Conservation (phyloP, 768 basidiomycete species). For the Podaxis sp. region DNA sequence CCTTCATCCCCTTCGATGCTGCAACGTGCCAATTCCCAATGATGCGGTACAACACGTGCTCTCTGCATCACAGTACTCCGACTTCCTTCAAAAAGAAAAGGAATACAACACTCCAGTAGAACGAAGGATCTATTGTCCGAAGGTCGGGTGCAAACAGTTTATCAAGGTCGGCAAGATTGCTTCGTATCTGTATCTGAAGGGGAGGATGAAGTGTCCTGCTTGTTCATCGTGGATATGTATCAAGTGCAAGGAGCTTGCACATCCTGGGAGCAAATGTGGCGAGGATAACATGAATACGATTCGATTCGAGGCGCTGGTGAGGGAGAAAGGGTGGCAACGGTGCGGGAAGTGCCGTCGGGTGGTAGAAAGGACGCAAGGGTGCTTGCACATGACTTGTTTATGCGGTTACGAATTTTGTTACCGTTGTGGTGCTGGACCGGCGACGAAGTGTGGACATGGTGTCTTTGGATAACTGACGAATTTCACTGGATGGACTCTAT, state of each 20-base stretch:
- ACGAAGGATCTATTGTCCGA: conserved; percentile 17
- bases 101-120: conserved; percentile 14
- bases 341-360: conserved; percentile 15
- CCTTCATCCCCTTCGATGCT: conserved; percentile 17
- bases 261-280: conserved; percentile 15
- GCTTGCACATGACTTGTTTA: conserved; percentile 18
- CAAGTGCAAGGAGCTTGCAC: conserved; percentile 9
- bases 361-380: conserved; percentile 16
- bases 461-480: not conserved
- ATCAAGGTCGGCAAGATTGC: conserved; percentile 12
- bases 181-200: not conserved
- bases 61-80: not conserved
- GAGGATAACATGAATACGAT: conserved; percentile 22
- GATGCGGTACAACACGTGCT: conserved; percentile 3
- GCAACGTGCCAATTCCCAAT: conserved; percentile 13
- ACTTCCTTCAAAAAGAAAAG: conserved; percentile 1
- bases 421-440: conserved; percentile 29
- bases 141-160: conserved; percentile 12
- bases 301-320: conserved; percentile 21
- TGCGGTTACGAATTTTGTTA: conserved; percentile 19
- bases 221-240: conserved; percentile 13
- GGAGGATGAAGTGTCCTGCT: conserved; percentile 6
- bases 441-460: not conserved
- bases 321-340: conserved; percentile 11
- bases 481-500: too few species aligned